phyloP scores from a whole-genome alignment of 352 stramenopile genomes.

The Pythium aristosporum region DNA sequence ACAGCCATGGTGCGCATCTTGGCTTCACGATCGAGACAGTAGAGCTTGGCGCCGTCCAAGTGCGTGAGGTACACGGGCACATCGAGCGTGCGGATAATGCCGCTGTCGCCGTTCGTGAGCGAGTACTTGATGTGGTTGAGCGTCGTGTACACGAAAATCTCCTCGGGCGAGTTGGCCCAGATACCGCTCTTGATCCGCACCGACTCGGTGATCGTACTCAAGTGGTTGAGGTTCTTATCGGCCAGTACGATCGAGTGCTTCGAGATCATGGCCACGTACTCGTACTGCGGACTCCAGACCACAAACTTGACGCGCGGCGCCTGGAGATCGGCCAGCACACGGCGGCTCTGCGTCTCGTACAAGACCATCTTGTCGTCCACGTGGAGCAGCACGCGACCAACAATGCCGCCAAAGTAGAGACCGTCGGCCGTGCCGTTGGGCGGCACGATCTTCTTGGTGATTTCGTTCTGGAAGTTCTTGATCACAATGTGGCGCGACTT shows the following conservation, averaged over 20 bases:
- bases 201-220: slow-evolving; percentile 97
- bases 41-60: slow-evolving; percentile 93
- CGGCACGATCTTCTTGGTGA: slow-evolving; percentile 97
- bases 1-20: slow-evolving; percentile 96
- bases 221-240: slow-evolving; percentile 97
- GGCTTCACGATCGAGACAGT: slow-evolving; percentile 96
- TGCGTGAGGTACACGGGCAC: slow-evolving; percentile 97
- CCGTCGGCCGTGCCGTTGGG: slow-evolving; percentile 94
- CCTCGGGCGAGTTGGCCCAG: slow-evolving; percentile 88
- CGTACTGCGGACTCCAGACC: slow-evolving; percentile 96
- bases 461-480: slow-evolving; percentile 99
- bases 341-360: slow-evolving; percentile 97
- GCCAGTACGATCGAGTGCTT: slow-evolving; percentile 98
- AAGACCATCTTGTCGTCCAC: slow-evolving; percentile 97
- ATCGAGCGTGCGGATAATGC: slow-evolving; percentile 98
- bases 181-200: slow-evolving; percentile 95
- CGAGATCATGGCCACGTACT: slow-evolving; percentile 96
- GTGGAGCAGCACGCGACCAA: slow-evolving; percentile 97
- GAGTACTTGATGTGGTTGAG: slow-evolving; percentile 95
- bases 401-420: slow-evolving; percentile 95
- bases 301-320: slow-evolving; percentile 97
- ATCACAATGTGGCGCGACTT: slow-evolving; percentile 97
- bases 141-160: slow-evolving; percentile 99
- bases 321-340: slow-evolving; percentile 95
- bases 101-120: slow-evolving; percentile 92